Base-by-base conservation (phyloP, 192 early-diverging fungal genomes). In the Linnemannia zychae region DNA sequence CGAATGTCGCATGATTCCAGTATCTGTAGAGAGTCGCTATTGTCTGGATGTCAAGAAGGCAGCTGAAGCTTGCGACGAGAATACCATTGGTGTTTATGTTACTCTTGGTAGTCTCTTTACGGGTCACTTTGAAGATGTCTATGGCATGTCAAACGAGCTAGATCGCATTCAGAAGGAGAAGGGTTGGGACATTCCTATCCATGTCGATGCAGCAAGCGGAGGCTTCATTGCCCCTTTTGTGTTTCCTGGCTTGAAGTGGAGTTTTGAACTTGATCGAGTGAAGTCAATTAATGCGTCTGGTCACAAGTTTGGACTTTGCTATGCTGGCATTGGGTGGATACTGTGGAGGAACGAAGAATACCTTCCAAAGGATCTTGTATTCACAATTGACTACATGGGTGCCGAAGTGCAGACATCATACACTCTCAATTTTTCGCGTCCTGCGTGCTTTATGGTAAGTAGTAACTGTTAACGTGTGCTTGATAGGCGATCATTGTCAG, bases 221-320 rank as follows among this genome's bases (percentile, higher is more conserved):
- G 96, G 95, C 13, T 95, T 97, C 77, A 90, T 97, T 18, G 95
- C 95, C 36, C 96, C 96, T 2, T 97, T 96, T 90, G 90, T 92
- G 13, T 88, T 88, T 60, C 95, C 95, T 28, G 89, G 95, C 28
- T 90, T 96, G 47, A 84, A 87, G 69, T 97, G 96, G 96, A 87
- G 91, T 37, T 75, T 81, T 73, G 75, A 92, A 22, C 87, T 96
- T 22, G 78, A 84, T 17, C 93, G 90, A 17, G 95, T 97, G 20
- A 91, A 89, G 22, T 94, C 93, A 33, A 97, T 97, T 88, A 96
- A 96, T 84, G 91, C 92, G 44, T 94, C 93, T 50, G 95, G 96
- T 52, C 95, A 96, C 92, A 97, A 97, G 86, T 97, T 91, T 88
- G 96, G 96, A 46, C 88, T 97, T 48, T 89, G 90, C n/a, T 96